Conservation (phyloP, 495 filamentous ascomycete species). For the Copromyces sp. region DNA sequence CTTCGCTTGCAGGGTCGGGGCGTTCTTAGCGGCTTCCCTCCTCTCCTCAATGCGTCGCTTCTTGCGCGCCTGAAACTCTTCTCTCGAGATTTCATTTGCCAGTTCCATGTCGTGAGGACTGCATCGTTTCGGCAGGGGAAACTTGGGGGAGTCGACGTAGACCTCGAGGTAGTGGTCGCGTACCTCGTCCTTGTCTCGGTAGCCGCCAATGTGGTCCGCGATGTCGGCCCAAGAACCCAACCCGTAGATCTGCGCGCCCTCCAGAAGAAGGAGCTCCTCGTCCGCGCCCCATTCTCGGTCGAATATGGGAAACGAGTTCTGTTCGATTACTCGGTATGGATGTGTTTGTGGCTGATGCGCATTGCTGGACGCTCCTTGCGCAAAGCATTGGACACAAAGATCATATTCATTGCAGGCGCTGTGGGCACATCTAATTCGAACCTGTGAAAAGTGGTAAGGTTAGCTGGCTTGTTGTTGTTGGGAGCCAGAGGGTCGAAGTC, state of each 20-base stretch:
- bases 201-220: slow-evolving; percentile 94
- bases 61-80: slow-evolving; percentile 88
- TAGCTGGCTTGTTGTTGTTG: slow-evolving; percentile 6
- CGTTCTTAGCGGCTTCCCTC: slow-evolving; percentile 78
- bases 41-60: slow-evolving; percentile 89
- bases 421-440: slow-evolving; percentile 86
- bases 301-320: slow-evolving; percentile 96
- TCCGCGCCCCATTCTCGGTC: slow-evolving; percentile 93
- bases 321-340: slow-evolving; percentile 87
- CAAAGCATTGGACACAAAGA: slow-evolving; percentile 92
- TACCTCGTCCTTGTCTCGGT: slow-evolving; percentile 88
- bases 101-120: slow-evolving; percentile 71
- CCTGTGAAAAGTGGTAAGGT: slow-evolving; percentile 39
- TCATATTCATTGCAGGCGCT: slow-evolving; percentile 84
- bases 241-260: slow-evolving; percentile 96
- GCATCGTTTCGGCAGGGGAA: slow-evolving; percentile 76
- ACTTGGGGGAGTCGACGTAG: slow-evolving; percentile 71
- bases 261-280: slow-evolving; percentile 83
- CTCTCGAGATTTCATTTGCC: slow-evolving; percentile 68
- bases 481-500: background rate
- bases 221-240: slow-evolving; percentile 97
- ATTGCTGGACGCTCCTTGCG: slow-evolving; percentile 61
- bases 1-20: slow-evolving; percentile 75
- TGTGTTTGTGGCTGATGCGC: slow-evolving; percentile 80
- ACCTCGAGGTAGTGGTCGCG: slow-evolving; percentile 83